Conservation (phyloP, 1,284 basidiomycete species). For the Ceratobasidium sp. region DNA sequence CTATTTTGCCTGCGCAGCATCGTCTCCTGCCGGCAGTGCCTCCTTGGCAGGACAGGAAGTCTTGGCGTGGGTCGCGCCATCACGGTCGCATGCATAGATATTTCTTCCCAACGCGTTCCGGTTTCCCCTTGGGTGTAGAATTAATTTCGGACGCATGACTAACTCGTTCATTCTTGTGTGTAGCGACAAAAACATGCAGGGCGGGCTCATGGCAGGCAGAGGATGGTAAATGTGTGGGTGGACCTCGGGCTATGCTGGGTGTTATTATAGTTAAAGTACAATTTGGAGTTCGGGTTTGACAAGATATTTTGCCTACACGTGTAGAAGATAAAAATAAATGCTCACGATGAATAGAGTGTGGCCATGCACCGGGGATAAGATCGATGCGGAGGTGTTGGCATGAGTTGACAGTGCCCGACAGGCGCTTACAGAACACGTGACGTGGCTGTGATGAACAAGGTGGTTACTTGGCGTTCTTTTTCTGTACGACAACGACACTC, state of each 20-base stretch:
- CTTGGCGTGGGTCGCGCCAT: conserved; percentile 24
- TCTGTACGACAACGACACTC: conserved; percentile 43
- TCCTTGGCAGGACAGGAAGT: neutral
- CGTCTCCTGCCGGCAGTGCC: neutral
- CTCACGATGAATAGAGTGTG: neutral
- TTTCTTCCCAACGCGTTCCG: neutral
- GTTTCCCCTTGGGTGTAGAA: no score
- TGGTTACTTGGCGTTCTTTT: conserved; percentile 40
- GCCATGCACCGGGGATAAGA: neutral
- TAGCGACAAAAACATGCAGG: conserved; percentile 74
- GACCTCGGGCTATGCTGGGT: neutral
- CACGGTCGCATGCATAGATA: neutral
- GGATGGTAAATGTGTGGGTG: conserved; percentile 61
- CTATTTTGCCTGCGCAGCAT: conserved; percentile 2
- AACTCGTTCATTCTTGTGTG: conserved; percentile 38
- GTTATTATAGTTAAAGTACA: neutral
- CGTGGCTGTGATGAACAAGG: neutral
- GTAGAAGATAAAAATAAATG: conserved; percentile 18
- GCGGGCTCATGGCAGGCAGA: conserved; percentile 68
- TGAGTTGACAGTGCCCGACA: no score
- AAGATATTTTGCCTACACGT: conserved; percentile 11
- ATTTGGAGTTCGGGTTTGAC: neutral
- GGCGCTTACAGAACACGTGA: neutral
- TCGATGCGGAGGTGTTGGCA: neutral
- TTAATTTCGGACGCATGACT: neutral